Conservation (phyloP, 352 stramenopile species). For the Phytophthora kernoviae region DNA sequence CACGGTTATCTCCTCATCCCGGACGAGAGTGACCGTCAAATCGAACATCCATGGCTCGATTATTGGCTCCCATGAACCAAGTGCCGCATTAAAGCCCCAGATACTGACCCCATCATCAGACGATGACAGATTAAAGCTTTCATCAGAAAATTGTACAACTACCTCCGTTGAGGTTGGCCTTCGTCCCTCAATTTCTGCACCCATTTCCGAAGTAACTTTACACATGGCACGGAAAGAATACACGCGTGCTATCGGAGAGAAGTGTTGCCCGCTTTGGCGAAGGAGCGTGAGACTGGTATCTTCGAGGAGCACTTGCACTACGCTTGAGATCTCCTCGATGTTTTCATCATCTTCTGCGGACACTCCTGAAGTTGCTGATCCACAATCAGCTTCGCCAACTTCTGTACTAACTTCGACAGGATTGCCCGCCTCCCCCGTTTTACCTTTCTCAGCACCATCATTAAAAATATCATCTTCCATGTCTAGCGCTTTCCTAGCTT, state of each 20-base stretch:
- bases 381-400: constrained; percentile 4
- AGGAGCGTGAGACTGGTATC: constrained; percentile 76
- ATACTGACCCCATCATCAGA: constrained; percentile 78
- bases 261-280: constrained; percentile 75
- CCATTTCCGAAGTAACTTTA: constrained; percentile 51
- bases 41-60: constrained; percentile 81
- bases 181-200: constrained; percentile 24
- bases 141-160: constrained; percentile 63
- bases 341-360: constrained; percentile 24
- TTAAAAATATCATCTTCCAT: constrained; percentile 21
- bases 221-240: constrained; percentile 76
- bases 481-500: constrained; percentile 29
- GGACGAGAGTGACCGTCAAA: constrained; percentile 37
- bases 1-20: constrained; percentile 53
- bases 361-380: constrained; percentile 4
- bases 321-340: constrained; percentile 15
- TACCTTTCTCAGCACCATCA: constrained; percentile 3
- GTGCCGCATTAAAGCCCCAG: constrained; percentile 77
- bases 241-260: constrained; percentile 63
- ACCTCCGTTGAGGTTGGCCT: constrained; percentile 33
- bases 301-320: constrained; percentile 64
- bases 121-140: constrained; percentile 44
- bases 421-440: background rate
- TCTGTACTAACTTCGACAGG: constrained; percentile 8
- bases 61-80: constrained; percentile 82